Evolutionary conservation across 306 rosid genomes (phyloP), one percentile per base, ranked within the genome.

Genomic region (Sophora flavescens): DNA sequence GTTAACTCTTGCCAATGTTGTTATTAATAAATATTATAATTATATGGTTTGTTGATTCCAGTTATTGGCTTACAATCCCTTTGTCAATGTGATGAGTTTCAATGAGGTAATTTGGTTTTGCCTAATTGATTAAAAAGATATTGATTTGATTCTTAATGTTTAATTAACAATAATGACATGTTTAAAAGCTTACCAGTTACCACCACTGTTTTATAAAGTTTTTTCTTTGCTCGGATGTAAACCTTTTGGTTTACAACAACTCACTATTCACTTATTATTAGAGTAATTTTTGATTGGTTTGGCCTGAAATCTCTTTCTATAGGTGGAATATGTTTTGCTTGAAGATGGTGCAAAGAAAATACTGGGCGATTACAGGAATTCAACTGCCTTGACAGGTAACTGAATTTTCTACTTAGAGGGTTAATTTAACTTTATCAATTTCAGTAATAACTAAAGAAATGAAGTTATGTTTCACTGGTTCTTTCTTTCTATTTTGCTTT

Each of bases 311-410:
- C 11, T 65, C 48, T 71, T 78, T 44, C 39, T 51, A 22, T 45
- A 85, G 91, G 80, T 80, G 79, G 85, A 81, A 12, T 33, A 71
- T 41, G 72, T 89, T 54, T 80, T 83, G 80, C 86, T 89, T n/a
- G 91, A 89, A 47, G 85, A 83, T 44, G 91, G 89, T 32, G 89
- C 91, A 2, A 83, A 48, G 79, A 61, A 73, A 9, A 69, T 89
- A 79, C 84, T 74, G 12, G 93, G 90, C 9, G 89, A 82, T 62
- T 79, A 72, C 18, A 83, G 74, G 30, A 81, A 83, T 63, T 38
- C 87, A 33, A 80, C 81, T 44, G 81, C 81, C 35, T 73, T 85
- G 69, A 83, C 87, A 83, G 85, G 91, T 85, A 83, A 75, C 32
- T 42, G 30, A 48, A 44, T 74, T 22, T 36, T 7, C 57, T 0